phyloP scores from a whole-genome alignment of 768 basidiomycete species.

The Leucocoprinus birnbaumii region DNA sequence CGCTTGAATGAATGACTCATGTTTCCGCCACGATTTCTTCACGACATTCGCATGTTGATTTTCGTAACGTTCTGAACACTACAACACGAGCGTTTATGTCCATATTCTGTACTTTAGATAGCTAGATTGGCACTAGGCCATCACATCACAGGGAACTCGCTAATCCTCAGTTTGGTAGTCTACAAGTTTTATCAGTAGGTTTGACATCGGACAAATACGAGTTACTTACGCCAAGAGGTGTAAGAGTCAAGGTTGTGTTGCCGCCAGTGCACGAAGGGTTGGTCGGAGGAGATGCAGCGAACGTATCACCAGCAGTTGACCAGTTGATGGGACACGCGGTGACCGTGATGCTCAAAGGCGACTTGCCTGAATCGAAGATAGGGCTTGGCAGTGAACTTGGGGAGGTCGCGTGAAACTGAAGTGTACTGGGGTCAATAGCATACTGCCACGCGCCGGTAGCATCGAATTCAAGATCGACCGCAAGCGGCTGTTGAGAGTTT shows the following conservation, averaged over 20 bases:
- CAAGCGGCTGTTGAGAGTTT: conserved; percentile 41
- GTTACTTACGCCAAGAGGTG: conserved; percentile 45
- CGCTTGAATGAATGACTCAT: no score
- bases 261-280: conserved; percentile 40
- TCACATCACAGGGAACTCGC: conserved; percentile 34
- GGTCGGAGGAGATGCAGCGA: conserved; percentile 43
- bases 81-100: no score
- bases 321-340: conserved; percentile 50
- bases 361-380: conserved; percentile 45
- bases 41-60: no score
- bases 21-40: no score
- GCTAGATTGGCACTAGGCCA: neutral
- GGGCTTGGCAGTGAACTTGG: conserved; percentile 40
- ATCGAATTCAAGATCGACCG: conserved; percentile 48
- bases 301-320: conserved; percentile 43
- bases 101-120: no score
- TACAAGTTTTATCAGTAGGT: conserved; percentile 13
- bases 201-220: neutral
- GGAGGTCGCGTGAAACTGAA: conserved; percentile 33
- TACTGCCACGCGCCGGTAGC: conserved; percentile 48
- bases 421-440: conserved; percentile 47
- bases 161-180: conserved; percentile 38
- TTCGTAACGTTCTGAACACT: no score
- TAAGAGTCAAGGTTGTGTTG: conserved; percentile 39
- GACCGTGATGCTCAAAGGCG: conserved; percentile 44